Evolutionary conservation across 768 basidiomycete genomes (phyloP).

Genomic region (Fomitopsis pulvina): DNA sequence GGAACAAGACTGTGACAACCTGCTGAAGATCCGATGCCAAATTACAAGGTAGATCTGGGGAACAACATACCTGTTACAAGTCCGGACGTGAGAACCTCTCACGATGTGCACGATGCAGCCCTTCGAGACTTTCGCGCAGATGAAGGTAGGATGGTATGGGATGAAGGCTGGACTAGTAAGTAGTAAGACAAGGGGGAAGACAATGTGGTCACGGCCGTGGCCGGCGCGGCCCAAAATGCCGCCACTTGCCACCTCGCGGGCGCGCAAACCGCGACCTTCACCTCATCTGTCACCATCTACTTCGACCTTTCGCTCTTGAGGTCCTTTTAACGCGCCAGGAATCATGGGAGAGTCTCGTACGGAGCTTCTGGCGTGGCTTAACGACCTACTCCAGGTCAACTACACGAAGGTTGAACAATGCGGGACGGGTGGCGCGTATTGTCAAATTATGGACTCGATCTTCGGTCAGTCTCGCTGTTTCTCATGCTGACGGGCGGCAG

Average conservation of each 20-base stretch:
- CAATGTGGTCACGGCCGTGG: neutral
- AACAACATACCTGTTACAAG: no score
- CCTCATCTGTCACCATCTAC: slow-evolving; percentile 18
- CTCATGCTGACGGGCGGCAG: neutral
- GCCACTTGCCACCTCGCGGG: no score
- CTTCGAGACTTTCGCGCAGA: no score
- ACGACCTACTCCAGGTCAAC: slow-evolving; percentile 85
- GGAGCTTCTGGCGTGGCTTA: slow-evolving; percentile 89
- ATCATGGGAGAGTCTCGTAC: slow-evolving; percentile 70
- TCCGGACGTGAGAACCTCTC: no score
- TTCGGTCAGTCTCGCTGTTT: slow-evolving; percentile 51
- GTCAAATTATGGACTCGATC: slow-evolving; percentile 92
- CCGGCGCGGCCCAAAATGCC: neutral
- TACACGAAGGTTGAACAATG: slow-evolving; percentile 93
- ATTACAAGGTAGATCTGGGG: no score
- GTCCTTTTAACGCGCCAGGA: slow-evolving; percentile 11
- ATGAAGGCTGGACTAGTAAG: no score
- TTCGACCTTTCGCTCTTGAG: slow-evolving; percentile 4
- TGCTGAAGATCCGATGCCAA: no score
- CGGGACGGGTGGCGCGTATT: slow-evolving; percentile 88
- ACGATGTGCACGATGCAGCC: no score
- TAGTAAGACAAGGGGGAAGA: no score
- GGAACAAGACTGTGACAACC: no score
- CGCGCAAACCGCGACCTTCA: slow-evolving; percentile 7
- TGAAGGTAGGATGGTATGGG: no score